These are phyloP conservation scores for Akebia trifoliata DNA, from an alignment of 164 flowering plant species.

Conservation along the genomic window DNA sequence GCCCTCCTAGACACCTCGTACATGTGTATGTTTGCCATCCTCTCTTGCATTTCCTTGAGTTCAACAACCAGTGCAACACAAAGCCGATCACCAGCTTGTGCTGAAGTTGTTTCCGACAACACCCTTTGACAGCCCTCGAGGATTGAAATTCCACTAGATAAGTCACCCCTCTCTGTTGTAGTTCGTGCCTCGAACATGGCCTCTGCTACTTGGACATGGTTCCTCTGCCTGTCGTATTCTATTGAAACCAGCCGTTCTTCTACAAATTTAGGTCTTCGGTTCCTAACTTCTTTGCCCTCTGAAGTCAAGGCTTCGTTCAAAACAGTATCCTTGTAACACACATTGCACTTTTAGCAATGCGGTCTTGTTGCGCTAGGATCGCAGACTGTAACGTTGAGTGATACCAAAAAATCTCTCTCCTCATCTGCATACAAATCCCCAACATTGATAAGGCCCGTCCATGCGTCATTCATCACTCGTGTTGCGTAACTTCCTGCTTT, in stretches of 20 bases:
- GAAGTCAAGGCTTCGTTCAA: constrained; percentile 35
- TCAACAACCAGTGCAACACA: constrained; percentile 65
- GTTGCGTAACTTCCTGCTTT: constrained; percentile 76
- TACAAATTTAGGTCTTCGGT: constrained; percentile 45
- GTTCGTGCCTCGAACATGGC: constrained; percentile 72
- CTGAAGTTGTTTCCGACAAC: constrained; percentile 48
- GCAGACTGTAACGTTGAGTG: constrained; percentile 51
- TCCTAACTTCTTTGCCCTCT: constrained; percentile 38
- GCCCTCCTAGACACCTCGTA: constrained; percentile 90
- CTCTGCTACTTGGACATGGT: constrained; percentile 68
- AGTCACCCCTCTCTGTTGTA: constrained; percentile 71
- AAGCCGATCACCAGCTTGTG: constrained; percentile 54
- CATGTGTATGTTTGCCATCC: constrained; percentile 68
- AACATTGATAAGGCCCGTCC: constrained; percentile 47
- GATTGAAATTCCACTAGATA: constrained; percentile 54
- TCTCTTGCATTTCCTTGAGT: constrained; percentile 80
- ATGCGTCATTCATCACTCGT: constrained; percentile 27
- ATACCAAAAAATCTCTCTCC: constrained; percentile 76
- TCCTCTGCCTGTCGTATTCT: constrained; percentile 84
- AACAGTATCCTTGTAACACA: constrained; percentile 53
- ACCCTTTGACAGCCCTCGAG: constrained; percentile 48
- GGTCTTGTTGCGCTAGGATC: constrained; percentile 26
- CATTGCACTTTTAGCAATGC: constrained; percentile 55
- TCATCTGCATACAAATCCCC: constrained; percentile 96
- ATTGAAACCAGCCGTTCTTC: constrained; percentile 39